Evolutionary conservation across 768 basidiomycete species (phyloP).

Genomic region (Lactifluus echinatus): DNA sequence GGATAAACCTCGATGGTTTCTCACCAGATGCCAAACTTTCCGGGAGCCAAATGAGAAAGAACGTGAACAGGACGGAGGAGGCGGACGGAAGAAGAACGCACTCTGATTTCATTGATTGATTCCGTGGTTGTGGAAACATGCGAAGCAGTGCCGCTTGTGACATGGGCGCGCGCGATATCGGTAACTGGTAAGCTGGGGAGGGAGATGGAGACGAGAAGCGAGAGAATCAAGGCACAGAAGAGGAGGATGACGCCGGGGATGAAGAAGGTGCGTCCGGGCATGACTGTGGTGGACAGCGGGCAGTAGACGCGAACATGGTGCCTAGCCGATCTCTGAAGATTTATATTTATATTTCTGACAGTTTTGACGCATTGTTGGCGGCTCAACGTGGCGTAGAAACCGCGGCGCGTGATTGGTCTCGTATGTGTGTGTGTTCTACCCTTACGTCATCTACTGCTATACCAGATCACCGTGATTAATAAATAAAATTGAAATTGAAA

Average conservation of each 20-base stretch:
- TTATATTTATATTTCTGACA: neutral
- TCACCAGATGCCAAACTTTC: conserved; percentile 67
- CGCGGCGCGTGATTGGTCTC: too few relatives aligned
- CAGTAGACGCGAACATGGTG: neutral
- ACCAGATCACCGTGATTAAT: too few relatives aligned
- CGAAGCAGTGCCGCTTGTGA: conserved; percentile 26
- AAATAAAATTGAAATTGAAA: too few relatives aligned
- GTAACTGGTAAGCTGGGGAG: conserved; percentile 58
- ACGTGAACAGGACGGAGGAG: neutral
- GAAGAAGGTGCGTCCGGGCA: conserved; percentile 43
- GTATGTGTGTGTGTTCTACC: neutral
- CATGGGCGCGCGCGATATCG: conserved; percentile 56
- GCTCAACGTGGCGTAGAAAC: neutral
- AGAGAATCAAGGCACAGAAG: conserved; percentile 53
- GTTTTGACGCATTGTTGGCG: neutral
- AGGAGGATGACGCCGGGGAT: conserved; percentile 53
- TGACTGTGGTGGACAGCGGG: conserved; percentile 15
- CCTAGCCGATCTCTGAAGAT: neutral
- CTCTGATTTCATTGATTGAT: conserved; percentile 44
- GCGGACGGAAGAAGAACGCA: conserved; percentile 14
- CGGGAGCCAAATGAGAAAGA: neutral
- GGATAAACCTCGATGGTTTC: conserved; percentile 4
- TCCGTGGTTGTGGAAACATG: conserved; percentile 22
- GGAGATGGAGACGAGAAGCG: conserved; percentile 61
- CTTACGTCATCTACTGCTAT: too few relatives aligned